These are phyloP conservation scores for Cadophora malorum DNA, from an alignment of 2,329 filamentous ascomycete genomes.

Conservation along the genomic window DNA sequence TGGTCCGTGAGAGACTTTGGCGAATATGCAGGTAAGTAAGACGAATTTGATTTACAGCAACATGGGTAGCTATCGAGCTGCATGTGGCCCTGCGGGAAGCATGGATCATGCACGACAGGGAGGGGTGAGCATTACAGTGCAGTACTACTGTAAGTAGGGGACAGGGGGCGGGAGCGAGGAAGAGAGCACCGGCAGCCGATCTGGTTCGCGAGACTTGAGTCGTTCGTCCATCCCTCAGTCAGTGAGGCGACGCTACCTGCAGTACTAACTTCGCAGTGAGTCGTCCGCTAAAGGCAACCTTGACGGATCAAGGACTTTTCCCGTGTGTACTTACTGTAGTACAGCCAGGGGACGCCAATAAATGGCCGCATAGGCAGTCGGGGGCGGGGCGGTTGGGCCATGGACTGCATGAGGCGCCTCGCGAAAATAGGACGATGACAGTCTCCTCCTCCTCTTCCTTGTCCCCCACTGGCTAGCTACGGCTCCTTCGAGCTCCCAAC, in stretches of 20 bases:
- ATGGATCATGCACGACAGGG: conserved; percentile 31
- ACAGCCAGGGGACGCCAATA: conserved; percentile 31
- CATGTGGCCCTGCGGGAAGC: conserved; percentile 38
- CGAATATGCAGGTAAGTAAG: conserved; percentile 34
- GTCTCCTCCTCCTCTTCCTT: conserved; percentile 27
- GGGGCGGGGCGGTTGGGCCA: conserved; percentile 41
- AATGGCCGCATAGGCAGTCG: conserved; percentile 24
- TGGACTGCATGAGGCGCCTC: conserved; percentile 45
- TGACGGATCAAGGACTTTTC: conserved; percentile 16
- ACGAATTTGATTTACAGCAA: conserved; percentile 30
- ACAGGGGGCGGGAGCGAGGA: conserved; percentile 13
- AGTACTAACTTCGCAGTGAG: not conserved
- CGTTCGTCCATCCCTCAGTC: conserved; percentile 11
- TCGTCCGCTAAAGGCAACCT: conserved; percentile 7
- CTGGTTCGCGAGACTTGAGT: conserved; percentile 24
- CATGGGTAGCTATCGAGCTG: conserved; percentile 37
- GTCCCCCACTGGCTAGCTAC: conserved; percentile 37
- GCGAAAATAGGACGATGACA: conserved; percentile 42
- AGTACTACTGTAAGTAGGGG: conserved; percentile 15
- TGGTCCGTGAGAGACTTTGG: conserved; percentile 30
- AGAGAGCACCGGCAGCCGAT: conserved; percentile 25
- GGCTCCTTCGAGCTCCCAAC: conserved; percentile 28
- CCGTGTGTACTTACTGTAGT: conserved; percentile 19
- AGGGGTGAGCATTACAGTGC: not conserved
- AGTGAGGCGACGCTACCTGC: conserved; percentile 16